Evolutionary conservation across 306 rosid genomes (phyloP).

Genomic region (Dryas drummondii): DNA sequence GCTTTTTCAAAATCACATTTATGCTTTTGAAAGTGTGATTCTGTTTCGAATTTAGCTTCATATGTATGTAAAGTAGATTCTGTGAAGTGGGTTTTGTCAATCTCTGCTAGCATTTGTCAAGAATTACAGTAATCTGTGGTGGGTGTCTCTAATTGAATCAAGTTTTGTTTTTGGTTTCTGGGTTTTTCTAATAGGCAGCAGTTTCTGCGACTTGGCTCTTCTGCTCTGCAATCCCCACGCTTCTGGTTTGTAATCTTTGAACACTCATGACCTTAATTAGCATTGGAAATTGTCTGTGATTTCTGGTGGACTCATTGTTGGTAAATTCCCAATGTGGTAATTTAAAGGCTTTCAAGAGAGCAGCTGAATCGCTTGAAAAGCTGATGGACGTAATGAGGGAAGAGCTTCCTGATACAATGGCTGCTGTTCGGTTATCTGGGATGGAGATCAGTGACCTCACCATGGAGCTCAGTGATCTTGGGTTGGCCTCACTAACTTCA

Average conservation of each 20-base stretch:
- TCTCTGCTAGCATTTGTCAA: background rate
- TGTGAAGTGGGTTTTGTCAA: background rate
- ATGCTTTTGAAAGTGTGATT: background rate
- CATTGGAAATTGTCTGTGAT: background rate
- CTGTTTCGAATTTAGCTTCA: background rate
- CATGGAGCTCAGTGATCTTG: constrained; percentile 79
- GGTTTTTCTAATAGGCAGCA: constrained; percentile 50
- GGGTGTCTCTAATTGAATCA: background rate
- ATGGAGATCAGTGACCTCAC: constrained; percentile 94
- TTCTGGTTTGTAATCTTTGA: constrained; percentile 61
- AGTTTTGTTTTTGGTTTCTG: background rate
- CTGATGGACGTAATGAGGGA: constrained; percentile 85
- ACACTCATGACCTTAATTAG: background rate
- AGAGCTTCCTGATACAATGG: constrained; percentile 92
- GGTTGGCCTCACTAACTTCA: constrained; percentile 37
- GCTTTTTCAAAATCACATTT: too few relatives aligned
- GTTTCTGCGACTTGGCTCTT: constrained; percentile 80
- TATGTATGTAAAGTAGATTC: background rate
- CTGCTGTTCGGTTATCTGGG: constrained; percentile 84
- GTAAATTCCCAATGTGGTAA: constrained; percentile 10
- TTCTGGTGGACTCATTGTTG: background rate
- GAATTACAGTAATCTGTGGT: background rate
- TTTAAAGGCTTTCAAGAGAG: constrained; percentile 82
- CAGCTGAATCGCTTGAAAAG: constrained; percentile 85
- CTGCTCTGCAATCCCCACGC: constrained; percentile 82